Base-by-base conservation (phyloP, 768 basidiomycete species). In the Porpolomopsis calyptriformis region DNA sequence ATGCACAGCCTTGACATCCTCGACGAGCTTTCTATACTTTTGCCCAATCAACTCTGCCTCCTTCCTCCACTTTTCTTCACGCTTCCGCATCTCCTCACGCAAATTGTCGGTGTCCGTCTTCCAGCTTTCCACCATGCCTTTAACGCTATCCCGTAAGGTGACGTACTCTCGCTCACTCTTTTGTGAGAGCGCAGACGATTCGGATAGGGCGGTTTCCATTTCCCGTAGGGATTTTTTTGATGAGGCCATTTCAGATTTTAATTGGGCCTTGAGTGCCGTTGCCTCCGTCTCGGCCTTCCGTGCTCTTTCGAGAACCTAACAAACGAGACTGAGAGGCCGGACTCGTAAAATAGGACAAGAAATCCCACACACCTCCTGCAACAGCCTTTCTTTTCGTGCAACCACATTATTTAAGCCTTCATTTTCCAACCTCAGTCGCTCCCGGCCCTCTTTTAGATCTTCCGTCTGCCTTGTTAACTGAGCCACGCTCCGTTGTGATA, bases 321-420 rank as follows among this genome's bases (percentile, higher is more conserved):
- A 26, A 25, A 12, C n/a, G 39, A n/a, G 35, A 38, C 11, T 1
- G 8, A 26, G 16, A 33, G 49, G 27, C n/a, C 12, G n/a, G 37
- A 27, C 22, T 12, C 4, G 29, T n/a, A 25, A 41, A 16, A 18
- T 18, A 9, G 7, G 18, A 12, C 10, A 19, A 31, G 8, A 7
- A 38, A 35, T 14, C n/a, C 18, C 18, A 55, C 68, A 47, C 51
- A 85, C 85, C 70, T 93, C 90, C 64, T 92, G 90, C 50, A 90
- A 62, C 45, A 91, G 55, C 51, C 90, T 71, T 64, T 93, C 90
- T 60, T 92, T 92, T 49, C 90, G 71, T 23, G 86, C 77, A 19
- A 93, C 84, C 14, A 91, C 88, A 51, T 88, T 87, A 55, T 89
- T 89, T 53, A 92, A 61, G 2, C 83, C 84, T 58, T 92, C 90